These are phyloP conservation scores for Diutina ranongensis DNA, from an alignment of 1,139 yeast species.

Conservation along the genomic window DNA sequence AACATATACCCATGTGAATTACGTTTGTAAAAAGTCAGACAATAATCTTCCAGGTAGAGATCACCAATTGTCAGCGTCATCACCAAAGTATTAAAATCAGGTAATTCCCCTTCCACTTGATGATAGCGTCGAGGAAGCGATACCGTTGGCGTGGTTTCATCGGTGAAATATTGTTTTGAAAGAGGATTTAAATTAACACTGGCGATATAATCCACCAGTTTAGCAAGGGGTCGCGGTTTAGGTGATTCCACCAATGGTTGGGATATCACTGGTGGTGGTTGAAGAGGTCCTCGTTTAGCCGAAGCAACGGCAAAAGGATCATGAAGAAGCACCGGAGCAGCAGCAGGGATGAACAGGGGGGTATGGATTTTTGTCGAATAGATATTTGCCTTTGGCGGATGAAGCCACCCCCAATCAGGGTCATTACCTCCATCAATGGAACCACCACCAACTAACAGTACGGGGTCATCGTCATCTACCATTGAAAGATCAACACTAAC, in stretches of 20 bases:
- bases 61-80: conserved; percentile 8
- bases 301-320: not conserved
- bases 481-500: not conserved
- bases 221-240: not conserved
- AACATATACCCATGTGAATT: conserved; percentile 28
- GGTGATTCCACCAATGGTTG: too few relatives aligned
- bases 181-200: not conserved
- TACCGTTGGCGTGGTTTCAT: not conserved
- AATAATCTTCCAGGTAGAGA: conserved; percentile 17
- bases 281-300: too few relatives aligned
- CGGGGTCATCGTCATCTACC: conserved; percentile 1
- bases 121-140: not conserved
- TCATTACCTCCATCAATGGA: not conserved
- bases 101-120: not conserved
- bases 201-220: not conserved
- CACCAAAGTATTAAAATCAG: not conserved
- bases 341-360: conserved; percentile 17
- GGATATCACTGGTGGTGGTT: too few relatives aligned
- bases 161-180: not conserved
- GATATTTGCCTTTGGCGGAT: conserved; percentile 11
- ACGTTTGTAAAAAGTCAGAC: conserved; percentile 26
- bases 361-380: conserved; percentile 14
- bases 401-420: not conserved
- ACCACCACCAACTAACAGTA: not conserved
- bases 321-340: conserved; percentile 5